phyloP scores from a whole-genome alignment of 2,329 filamentous ascomycete species.

The Ophiostoma novo-ulmi region DNA sequence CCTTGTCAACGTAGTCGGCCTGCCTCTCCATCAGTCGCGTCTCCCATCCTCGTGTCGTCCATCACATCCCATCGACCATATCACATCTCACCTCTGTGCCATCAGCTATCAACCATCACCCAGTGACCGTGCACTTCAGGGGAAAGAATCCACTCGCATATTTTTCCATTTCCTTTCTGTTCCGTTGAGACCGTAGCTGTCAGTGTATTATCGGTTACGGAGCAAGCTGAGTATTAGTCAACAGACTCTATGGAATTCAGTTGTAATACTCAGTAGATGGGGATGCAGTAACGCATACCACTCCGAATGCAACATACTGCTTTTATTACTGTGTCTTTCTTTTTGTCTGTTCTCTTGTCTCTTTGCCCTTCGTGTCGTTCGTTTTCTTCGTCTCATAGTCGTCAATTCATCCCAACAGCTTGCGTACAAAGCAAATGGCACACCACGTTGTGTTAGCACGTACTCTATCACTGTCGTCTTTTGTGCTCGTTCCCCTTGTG shows the following conservation, averaged over 20 bases:
- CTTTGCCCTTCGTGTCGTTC: not conserved
- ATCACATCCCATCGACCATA: not conserved
- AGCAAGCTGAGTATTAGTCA: too few relatives aligned
- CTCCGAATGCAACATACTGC: not conserved
- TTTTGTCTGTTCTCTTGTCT: not conserved
- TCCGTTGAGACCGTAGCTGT: not conserved
- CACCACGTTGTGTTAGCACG: not conserved
- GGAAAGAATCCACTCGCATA: not conserved
- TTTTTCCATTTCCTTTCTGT: not conserved
- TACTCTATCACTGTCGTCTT: not conserved
- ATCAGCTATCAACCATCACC: not conserved
- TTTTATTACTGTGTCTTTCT: not conserved
- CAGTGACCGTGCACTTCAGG: constrained; percentile 9
- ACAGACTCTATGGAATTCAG: too few relatives aligned
- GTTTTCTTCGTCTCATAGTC: not conserved
- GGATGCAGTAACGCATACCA: not conserved
- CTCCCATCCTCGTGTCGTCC: not conserved
- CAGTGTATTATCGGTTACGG: too few relatives aligned
- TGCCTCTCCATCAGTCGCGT: too few relatives aligned
- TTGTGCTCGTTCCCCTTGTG: not conserved
- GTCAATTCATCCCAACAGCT: not conserved
- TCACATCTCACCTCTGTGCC: not conserved
- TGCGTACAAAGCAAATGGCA: too few relatives aligned
- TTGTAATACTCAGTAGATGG: not conserved
- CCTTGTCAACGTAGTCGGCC: too few relatives aligned